Evolutionary conservation across 805 yeast species (phyloP), one percentile per base, ranked within the genome.

Genomic region (Tetrapisispora taiwanensis): DNA sequence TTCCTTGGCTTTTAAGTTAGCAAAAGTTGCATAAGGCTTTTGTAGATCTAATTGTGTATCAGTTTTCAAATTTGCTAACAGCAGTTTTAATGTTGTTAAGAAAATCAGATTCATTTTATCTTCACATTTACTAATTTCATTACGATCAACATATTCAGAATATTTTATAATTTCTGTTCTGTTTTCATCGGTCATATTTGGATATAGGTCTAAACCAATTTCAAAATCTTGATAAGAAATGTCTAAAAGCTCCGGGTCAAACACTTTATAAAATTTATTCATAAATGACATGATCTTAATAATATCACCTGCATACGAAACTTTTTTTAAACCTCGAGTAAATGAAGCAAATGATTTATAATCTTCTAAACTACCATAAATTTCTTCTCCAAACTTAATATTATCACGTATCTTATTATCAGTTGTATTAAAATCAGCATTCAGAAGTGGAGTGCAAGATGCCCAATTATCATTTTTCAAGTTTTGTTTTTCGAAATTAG

Each of bases 161-260:
- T 48, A 36, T 28, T 14, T 10, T 12, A 17, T 14, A 3, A 6
- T 4, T 8, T 28, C 38, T 33, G 28, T n/a, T 0, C 9, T 14
- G 18, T 33, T n/a, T 4, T 12, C 15, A 14, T 26, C 18, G 8
- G 8, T 7, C 2, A 12, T 14, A 12, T 26, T n/a, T 14, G 58
- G 56, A 34, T 53, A 52, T 15, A 60, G 34, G 19, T 52, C 56
- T 35, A 60, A 48, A 12, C 65, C 65, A 38, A 55, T 48, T 43
- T 58, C 61, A 42, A 61, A 56, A 41, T 58, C 61, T 43, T 57
- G 60, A 36, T 57, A 59, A n/a, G 63, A 55, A 24, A 61, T 39
- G 33, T 53, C 50, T 39, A 53, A 34, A 30, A 61, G 35, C 19
- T 52, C 55, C 7, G 47, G 38, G 26, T 52, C 54, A 34, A 61